phyloP scores from a whole-genome alignment of 495 filamentous ascomycete genomes.

The Talaromyces proteolyticus region DNA sequence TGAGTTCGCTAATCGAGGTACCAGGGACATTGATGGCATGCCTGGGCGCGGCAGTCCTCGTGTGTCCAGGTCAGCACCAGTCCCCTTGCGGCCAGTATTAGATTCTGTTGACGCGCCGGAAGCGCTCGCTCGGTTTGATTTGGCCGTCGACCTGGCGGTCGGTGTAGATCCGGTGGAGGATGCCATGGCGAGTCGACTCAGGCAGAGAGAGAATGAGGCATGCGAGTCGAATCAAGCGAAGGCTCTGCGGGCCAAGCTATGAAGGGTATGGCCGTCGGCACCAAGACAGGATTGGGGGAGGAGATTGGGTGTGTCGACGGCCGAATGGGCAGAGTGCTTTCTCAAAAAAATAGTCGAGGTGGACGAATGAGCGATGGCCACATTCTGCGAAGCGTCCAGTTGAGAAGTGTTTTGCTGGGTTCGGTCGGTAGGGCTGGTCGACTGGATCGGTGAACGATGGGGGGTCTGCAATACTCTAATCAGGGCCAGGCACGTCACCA shows the following conservation, averaged over 20 bases:
- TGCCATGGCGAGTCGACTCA: constrained; percentile 33
- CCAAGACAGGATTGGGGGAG: constrained; percentile 1
- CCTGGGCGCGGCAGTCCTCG: constrained; percentile 25
- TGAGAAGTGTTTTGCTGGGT: neutral
- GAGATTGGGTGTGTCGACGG: constrained; percentile 4
- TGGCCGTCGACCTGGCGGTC: constrained; percentile 27
- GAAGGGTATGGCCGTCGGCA: constrained; percentile 11
- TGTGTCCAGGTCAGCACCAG: constrained; percentile 26
- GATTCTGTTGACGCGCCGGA: constrained; percentile 15
- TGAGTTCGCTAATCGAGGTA: constrained; percentile 31
- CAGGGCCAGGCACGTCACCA: neutral
- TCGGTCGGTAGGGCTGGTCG: neutral
- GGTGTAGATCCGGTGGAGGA: constrained; percentile 35
- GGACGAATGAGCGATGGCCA: constrained; percentile 36
- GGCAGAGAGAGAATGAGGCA: constrained; percentile 8
- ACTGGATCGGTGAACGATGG: neutral
- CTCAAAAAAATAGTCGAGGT: constrained; percentile 23
- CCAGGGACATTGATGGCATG: constrained; percentile 23
- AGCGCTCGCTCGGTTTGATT: constrained; percentile 22
- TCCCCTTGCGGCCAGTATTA: constrained; percentile 5
- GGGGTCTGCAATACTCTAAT: neutral
- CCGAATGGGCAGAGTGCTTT: neutral
- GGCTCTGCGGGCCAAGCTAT: constrained; percentile 34
- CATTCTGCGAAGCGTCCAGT: constrained; percentile 41
- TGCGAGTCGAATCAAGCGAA: constrained; percentile 2